Base-by-base conservation (phyloP, 1,139 yeast genomes). In the Sugiyamaella sp. region DNA sequence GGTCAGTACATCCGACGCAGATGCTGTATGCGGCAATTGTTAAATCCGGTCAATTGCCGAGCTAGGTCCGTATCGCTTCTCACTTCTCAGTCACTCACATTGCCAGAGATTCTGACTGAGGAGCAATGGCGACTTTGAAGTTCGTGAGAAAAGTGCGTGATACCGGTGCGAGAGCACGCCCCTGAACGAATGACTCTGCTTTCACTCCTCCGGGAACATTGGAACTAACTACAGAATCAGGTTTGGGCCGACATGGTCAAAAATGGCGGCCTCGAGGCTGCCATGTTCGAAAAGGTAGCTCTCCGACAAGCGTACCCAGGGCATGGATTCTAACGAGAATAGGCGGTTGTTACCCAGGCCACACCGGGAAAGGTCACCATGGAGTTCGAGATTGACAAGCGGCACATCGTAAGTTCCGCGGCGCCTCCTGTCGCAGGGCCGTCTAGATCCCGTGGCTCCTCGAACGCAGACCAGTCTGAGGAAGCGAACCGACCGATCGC, bases 211-310 rank as follows among this genome's bases (percentile, higher is more conserved):
- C 32, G 33, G 20, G 16, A 32, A 14, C 9, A 20, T 41, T 49
- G 17, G 22, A 14, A 40, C 27, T 55, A 43, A 21, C 51, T 43
- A 35, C 35, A 16, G n/a, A 35, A 63, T 22, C 46, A 49, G 69
- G 74, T 71, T 35, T 72, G 74, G 74, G 54, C 60, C 19, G 68
- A 69, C 49, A 72, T 72, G 59, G 54, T 70, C 49, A 53, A 61
- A 25, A 57, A 61, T n/a, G 67, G 73, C 44, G 75, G 75, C 16
- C 65, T 72, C 44, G 75, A 71, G 57, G 71, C 75, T 3, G 61
- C 71, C 3, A 57, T 71, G 45, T 56, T 71, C 42, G 61, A 63
- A 19, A 63, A 63, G 46, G 72, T 70, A 57, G 25, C 63, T 33
- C 32, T 19, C 39, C 16, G 29, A 19, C 10, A 14, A 24, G 25